Conservation (phyloP, 306 rosid genomes). For the Hippophae tibetana region DNA sequence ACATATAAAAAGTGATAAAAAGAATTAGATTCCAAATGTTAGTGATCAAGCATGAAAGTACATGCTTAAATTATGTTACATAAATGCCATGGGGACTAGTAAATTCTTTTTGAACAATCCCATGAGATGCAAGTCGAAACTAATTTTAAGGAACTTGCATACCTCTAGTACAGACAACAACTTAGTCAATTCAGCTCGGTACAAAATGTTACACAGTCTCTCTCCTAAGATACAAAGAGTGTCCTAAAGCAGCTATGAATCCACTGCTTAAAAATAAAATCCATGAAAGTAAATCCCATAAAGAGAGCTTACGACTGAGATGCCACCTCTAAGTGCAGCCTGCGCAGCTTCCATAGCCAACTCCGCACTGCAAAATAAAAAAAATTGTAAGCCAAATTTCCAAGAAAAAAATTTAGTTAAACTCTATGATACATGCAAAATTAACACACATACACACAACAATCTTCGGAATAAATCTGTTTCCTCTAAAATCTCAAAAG, state of each 20-base stretch:
- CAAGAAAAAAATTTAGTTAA: not conserved
- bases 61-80: no score
- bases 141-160: not conserved
- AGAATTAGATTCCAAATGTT: constrained; percentile 19
- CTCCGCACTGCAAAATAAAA: constrained; percentile 50
- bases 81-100: no score
- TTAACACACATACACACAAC: not conserved
- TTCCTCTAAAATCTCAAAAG: no score
- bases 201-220: not conserved
- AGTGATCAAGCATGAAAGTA: constrained; percentile 1
- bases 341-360: constrained; percentile 75
- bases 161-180: not conserved
- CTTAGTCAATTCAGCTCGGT: not conserved
- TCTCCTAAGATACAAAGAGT: not conserved
- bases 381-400: constrained; percentile 14
- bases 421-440: not conserved
- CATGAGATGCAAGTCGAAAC: not conserved
- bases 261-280: not conserved
- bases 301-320: constrained; percentile 65
- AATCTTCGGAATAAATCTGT: not conserved
- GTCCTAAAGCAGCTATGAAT: no score
- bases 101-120: no score
- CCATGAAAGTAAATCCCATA: not conserved
- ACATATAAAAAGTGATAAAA: constrained; percentile 22
- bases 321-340: constrained; percentile 76